Evolutionary conservation across 2,329 filamentous ascomycete species (phyloP).

Genomic region (Fusarium metavorans): DNA sequence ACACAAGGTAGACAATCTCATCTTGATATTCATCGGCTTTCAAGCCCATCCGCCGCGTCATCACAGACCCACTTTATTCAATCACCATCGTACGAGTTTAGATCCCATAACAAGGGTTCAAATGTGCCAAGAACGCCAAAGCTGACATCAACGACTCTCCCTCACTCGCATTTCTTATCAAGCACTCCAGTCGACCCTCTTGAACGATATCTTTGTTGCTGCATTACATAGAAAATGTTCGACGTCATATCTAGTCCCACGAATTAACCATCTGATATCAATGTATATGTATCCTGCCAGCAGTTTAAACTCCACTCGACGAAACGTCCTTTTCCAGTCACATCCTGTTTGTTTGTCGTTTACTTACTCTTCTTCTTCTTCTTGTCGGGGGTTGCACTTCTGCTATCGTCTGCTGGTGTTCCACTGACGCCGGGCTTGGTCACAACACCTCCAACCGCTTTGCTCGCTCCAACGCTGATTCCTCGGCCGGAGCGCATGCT

Average conservation of each 20-base stretch:
- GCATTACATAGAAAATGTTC: conserved; percentile 8
- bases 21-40: not conserved
- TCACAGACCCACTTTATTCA: not conserved
- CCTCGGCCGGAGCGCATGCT: conserved; percentile 54
- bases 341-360: not conserved
- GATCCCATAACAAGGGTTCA: not conserved
- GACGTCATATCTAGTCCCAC: not conserved
- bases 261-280: not conserved
- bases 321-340: not conserved
- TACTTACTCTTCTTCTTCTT: conserved; percentile 33
- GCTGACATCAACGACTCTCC: not conserved
- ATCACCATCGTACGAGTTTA: not conserved
- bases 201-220: not conserved
- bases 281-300: not conserved
- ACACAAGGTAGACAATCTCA: not conserved
- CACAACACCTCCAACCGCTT: conserved; percentile 51
- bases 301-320: not conserved
- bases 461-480: conserved; percentile 56
- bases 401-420: conserved; percentile 33
- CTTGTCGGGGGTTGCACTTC: conserved; percentile 28
- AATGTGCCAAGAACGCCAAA: not conserved
- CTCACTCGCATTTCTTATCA: not conserved
- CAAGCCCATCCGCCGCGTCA: not conserved
- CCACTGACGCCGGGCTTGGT: conserved; percentile 44
- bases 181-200: not conserved